Evolutionary conservation across 306 rosid genomes (phyloP), one percentile per base, ranked within the genome.

Genomic region (Cucumis sativus): DNA sequence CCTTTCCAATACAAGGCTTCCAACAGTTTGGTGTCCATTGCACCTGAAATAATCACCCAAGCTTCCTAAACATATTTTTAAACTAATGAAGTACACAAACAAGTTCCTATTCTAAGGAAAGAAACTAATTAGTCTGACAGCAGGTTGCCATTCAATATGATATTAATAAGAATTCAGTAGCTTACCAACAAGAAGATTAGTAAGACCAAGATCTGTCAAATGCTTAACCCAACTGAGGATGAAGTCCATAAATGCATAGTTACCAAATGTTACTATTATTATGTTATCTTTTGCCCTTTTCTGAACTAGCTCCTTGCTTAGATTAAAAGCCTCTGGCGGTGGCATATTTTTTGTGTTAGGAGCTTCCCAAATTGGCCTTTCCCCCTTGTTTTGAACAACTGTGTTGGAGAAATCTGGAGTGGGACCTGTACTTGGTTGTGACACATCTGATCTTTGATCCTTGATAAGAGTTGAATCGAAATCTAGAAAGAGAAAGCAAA

Each of bases 161-260:
- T 55, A 73, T 56, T n/a, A 71, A 21, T 21, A 11, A 80, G 76
- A 51, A 49, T 15, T 23, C 9, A 39, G 63, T 67, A 76, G 83
- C 93, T 92, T 84, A 95, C 99, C 99, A 58, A 95, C 87, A 81
- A 95, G 96, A 89, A 88, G 82, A 88, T 92, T 95, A 63, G 97
- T 86, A 80, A 95, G 25, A 40, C 84, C 89, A 72, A 89, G 86
- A 87, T 91, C 91, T 55, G 92, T 83, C 89, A 92, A 76, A 83
- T 91, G 99, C 75, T 87, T 88, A 83, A 87, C 99, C 99, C 99
- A 95, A 64, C 91, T 85, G 76, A 92, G 76, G 84, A 95, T 92
- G 51, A 95, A 95, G 83, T 91, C 99, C 97, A 92, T 91, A 84
- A 95, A 95, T n/a, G 99, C 99, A 77, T 88, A 91, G 89, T 95